Percentiles rank a stretch among this genome's conserved stretches.
phyloP scores from a whole-genome alignment of 495 filamentous ascomycete species.

The Chaetomium fimeti region DNA sequence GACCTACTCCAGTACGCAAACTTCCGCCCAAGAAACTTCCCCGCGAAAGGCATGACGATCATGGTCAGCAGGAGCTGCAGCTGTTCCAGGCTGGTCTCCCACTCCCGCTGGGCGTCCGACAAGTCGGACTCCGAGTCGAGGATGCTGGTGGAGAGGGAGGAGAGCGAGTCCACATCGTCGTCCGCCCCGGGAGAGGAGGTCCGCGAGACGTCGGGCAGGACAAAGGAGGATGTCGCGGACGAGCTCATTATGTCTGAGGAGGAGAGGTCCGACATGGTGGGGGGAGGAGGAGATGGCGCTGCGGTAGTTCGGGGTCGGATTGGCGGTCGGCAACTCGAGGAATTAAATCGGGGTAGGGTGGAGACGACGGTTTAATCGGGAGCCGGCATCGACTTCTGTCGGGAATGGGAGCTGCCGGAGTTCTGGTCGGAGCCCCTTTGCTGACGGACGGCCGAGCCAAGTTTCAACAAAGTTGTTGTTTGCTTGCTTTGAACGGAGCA shows the following conservation, averaged over 20 bases:
- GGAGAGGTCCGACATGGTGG: conserved; percentile 36
- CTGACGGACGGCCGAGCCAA: conserved; percentile 2
- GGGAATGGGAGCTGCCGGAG: conserved; percentile 5
- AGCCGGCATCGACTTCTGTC: conserved; percentile 17
- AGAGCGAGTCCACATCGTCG: conserved; percentile 76
- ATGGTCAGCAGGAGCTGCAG: conserved; percentile 87
- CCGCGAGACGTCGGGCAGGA: conserved; percentile 42
- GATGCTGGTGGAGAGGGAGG: conserved; percentile 64
- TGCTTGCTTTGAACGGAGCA: not conserved
- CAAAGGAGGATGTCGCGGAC: conserved; percentile 43
- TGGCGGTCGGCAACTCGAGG: not conserved
- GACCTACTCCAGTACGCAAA: conserved; percentile 94
- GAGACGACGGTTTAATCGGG: not conserved
- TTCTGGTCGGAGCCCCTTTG: conserved; percentile 5
- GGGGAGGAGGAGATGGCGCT: not conserved
- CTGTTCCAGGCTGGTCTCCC: conserved; percentile 90
- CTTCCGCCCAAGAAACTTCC: conserved; percentile 88
- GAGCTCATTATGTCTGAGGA: conserved; percentile 8
- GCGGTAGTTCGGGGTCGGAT: not conserved
- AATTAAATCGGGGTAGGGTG: not conserved
- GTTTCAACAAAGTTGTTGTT: not conserved
- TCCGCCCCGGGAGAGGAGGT: conserved; percentile 50
- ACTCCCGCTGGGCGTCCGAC: conserved; percentile 86
- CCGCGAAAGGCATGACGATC: conserved; percentile 87
- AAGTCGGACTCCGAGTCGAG: conserved; percentile 55